Conservation (phyloP, 345 rosid genomes). For the thale cress (Arabidopsis thaliana) region DNA sequence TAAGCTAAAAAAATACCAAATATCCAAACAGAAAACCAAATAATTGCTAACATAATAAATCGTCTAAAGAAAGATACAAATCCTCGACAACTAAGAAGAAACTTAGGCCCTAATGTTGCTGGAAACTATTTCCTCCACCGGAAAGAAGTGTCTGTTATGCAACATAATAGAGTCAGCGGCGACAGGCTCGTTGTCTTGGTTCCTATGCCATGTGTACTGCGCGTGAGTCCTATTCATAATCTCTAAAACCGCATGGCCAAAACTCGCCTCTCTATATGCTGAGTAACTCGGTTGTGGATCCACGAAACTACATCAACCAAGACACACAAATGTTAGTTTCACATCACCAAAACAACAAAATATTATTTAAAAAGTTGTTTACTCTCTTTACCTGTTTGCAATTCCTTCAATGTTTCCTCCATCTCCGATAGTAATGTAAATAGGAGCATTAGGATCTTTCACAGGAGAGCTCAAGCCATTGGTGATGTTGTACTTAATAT, state of each 20-base stretch:
- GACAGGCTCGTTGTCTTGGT: constrained; percentile 57
- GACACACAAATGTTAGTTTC: no score
- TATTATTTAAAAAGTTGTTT: no score
- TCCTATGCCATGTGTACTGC: constrained; percentile 58
- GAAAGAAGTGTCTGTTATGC: constrained; percentile 41
- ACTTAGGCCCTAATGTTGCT: not conserved
- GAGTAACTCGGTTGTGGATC: constrained; percentile 62
- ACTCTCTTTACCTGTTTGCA: constrained; percentile 15
- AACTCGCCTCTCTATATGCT: constrained; percentile 64
- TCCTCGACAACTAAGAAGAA: not conserved
- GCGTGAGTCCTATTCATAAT: constrained; percentile 60
- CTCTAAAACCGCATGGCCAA: constrained; percentile 61
- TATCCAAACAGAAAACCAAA: not conserved
- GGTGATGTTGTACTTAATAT: constrained; percentile 55
- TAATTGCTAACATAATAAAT: not conserved
- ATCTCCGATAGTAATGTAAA: constrained; percentile 68
- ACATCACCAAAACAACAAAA: no score
- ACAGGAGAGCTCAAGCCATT: constrained; percentile 53
- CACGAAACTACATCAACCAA: constrained; percentile 34
- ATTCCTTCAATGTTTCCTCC: constrained; percentile 82
- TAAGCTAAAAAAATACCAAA: not conserved
- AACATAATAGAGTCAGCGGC: constrained; percentile 50
- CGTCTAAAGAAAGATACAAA: not conserved
- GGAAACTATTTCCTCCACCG: not conserved
- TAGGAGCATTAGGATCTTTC: constrained; percentile 59